phyloP scores from a whole-genome alignment of 2,329 filamentous ascomycete genomes.

The Drechslerella dactyloides region DNA sequence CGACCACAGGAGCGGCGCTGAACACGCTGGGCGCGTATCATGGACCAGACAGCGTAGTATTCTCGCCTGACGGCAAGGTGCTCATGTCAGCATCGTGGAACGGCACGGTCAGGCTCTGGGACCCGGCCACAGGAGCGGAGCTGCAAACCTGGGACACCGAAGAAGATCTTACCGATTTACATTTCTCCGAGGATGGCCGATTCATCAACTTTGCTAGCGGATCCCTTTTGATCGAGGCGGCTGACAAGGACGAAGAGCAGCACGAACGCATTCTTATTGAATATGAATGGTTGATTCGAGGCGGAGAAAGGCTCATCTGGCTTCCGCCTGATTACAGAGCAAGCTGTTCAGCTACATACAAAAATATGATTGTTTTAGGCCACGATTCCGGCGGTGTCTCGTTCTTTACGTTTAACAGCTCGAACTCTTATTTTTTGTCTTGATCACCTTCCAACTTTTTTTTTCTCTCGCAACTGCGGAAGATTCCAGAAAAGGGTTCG shows the following conservation, averaged over 20 bases:
- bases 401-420: neutral
- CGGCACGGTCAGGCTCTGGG: conserved; percentile 11
- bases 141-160: conserved; percentile 68
- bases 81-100: conserved; percentile 26
- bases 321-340: neutral
- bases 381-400: neutral
- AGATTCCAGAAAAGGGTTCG: too few relatives aligned
- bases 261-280: neutral
- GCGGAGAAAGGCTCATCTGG: neutral
- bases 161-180: neutral
- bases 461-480: too few relatives aligned
- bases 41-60: neutral
- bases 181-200: neutral
- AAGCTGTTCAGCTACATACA: neutral
- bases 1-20: conserved; percentile 66
- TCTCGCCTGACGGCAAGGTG: conserved; percentile 7
- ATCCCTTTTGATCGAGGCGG: neutral
- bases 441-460: too few relatives aligned
- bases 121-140: too few relatives aligned
- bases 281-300: neutral
- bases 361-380: neutral
- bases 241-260: neutral
- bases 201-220: neutral
- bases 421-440: too few relatives aligned
- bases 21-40: neutral